A percentile compares a stretch with the other conserved stretches of the same genome.
phyloP scores from a whole-genome alignment of 352 stramenopile genomes.

The Phytophthora cactorum region DNA sequence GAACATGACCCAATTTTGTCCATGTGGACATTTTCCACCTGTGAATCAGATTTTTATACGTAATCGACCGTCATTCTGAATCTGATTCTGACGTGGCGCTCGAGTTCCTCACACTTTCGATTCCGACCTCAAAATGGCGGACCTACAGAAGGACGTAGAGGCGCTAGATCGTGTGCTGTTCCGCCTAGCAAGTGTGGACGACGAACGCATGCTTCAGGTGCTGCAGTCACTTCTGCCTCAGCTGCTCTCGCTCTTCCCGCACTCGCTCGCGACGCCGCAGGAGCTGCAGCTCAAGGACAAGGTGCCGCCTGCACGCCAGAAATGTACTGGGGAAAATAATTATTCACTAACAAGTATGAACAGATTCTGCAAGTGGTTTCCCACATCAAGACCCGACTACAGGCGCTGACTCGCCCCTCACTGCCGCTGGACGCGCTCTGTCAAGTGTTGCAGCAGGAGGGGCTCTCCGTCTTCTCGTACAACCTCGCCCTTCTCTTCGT shows the following conservation, averaged over 20 bases:
- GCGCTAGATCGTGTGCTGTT: constrained; percentile 82
- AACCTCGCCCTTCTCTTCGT: constrained; percentile 84
- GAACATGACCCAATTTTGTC: too few species aligned
- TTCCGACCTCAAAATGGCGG: constrained; percentile 15
- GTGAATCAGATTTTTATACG: too few species aligned
- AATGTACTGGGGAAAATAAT: neutral
- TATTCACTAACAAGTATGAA: neutral
- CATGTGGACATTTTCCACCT: too few species aligned
- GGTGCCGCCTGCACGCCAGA: constrained; percentile 27
- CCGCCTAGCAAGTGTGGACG: constrained; percentile 71
- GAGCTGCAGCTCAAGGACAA: constrained; percentile 74
- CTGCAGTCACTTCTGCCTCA: constrained; percentile 72
- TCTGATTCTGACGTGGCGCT: too few species aligned
- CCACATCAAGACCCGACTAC: constrained; percentile 77
- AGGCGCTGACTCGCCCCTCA: constrained; percentile 49
- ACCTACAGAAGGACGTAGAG: constrained; percentile 61
- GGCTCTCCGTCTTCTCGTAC: constrained; percentile 60
- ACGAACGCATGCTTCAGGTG: constrained; percentile 68
- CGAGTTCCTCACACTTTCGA: too few species aligned
- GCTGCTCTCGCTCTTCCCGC: constrained; percentile 69
- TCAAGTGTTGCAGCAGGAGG: constrained; percentile 43
- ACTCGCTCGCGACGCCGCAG: constrained; percentile 36
- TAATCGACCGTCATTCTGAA: too few species aligned
- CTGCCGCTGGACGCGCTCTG: constrained; percentile 63
- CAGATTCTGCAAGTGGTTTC: constrained; percentile 78